A percentile compares a stretch with the other conserved stretches of the same genome.
Evolutionary conservation across 208 protist genomes (phyloP).

Genomic region (Crithidia mellificae): DNA sequence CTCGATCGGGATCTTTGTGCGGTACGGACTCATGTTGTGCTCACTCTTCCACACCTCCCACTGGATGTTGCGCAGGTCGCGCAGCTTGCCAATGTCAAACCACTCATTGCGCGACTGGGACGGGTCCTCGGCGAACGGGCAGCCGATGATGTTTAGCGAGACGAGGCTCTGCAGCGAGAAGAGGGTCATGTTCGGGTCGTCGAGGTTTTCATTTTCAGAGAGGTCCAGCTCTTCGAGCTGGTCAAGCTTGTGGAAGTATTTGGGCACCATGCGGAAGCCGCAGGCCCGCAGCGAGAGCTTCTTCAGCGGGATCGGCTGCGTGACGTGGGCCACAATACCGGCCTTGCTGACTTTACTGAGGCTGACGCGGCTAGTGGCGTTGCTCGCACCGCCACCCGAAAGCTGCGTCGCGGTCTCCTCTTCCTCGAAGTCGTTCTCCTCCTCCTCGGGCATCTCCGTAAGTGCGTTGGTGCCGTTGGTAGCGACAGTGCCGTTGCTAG

Average conservation of each 20-base stretch:
- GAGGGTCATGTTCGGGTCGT: constrained; percentile 88
- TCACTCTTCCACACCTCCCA: constrained; percentile 81
- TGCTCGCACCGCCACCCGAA: constrained; percentile 33
- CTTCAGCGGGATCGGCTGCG: constrained; percentile 69
- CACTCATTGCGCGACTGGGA: constrained; percentile 73
- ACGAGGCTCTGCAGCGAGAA: constrained; percentile 79
- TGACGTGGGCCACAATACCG: constrained; percentile 57
- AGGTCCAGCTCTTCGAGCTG: constrained; percentile 82
- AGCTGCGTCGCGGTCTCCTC: constrained; percentile 40
- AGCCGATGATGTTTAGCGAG: constrained; percentile 79
- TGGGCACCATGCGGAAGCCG: constrained; percentile 74
- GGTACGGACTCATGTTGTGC: constrained; percentile 83
- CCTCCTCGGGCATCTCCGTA: constrained; percentile 12
- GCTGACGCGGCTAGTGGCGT: constrained; percentile 49
- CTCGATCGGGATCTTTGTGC: constrained; percentile 84
- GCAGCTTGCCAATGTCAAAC: constrained; percentile 87
- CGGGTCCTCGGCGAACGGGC: constrained; percentile 78
- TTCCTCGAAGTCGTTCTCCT: constrained; percentile 25
- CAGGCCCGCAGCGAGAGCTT: constrained; percentile 71
- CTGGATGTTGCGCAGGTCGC: constrained; percentile 62
- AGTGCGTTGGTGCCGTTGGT: constrained; percentile 25
- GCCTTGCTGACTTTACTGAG: constrained; percentile 75
- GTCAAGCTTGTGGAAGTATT: constrained; percentile 88
- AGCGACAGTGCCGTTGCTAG: constrained; percentile 24
- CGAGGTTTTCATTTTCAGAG: constrained; percentile 77